Evolutionary conservation across 495 filamentous ascomycete species (phyloP).

Genomic region (Evernia prunastri): DNA sequence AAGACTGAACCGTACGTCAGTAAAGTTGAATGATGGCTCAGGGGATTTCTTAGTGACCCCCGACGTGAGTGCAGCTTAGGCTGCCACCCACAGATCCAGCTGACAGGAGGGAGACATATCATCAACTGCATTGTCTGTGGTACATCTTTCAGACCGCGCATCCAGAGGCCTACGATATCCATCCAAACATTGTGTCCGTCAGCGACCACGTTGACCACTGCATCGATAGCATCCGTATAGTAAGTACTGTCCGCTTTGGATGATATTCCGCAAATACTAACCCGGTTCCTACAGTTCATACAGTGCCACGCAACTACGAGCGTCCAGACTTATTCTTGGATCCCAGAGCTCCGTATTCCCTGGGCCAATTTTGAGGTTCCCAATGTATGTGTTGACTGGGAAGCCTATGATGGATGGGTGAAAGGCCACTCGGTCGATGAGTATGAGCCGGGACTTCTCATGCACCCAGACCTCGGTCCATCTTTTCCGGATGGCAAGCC

Average conservation of each 20-base stretch:
- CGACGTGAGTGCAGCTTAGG: background rate
- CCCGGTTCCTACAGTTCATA: background rate
- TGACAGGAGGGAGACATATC: background rate
- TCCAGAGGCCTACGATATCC: background rate
- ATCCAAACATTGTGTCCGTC: background rate
- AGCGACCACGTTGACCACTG: conserved; percentile 1
- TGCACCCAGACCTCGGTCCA: background rate
- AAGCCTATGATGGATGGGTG: background rate
- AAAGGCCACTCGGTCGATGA: background rate
- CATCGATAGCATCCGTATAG: conserved; percentile 2
- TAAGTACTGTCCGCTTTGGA: background rate
- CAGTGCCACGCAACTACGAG: conserved; percentile 1
- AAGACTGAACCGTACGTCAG: background rate
- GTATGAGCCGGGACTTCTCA: background rate
- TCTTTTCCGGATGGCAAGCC: background rate
- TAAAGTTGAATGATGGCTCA: background rate
- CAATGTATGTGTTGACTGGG: conserved; percentile 1
- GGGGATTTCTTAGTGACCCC: background rate
- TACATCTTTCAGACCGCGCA: background rate
- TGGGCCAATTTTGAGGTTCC: background rate
- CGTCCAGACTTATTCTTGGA: conserved; percentile 5
- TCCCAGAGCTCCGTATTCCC: background rate
- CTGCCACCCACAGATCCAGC: background rate
- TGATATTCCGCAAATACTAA: background rate
- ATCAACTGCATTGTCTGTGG: background rate